Evolutionary conservation across 768 basidiomycete genomes (phyloP).

Genomic region (Tulasnella sp.): DNA sequence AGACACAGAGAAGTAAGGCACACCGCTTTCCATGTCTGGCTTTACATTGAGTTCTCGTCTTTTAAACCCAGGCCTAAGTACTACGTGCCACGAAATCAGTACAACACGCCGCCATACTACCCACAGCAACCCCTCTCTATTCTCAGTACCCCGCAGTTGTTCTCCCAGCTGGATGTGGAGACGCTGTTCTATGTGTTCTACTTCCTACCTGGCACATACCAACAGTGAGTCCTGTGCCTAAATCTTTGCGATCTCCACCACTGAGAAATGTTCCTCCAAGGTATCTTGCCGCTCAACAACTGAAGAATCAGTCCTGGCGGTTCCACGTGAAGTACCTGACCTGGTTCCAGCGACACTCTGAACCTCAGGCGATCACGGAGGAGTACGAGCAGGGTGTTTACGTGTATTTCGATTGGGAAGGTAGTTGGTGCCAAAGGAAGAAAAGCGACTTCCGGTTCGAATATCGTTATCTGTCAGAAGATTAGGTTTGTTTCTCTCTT

Average conservation of each 20-base stretch:
- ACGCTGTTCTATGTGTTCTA: slow-evolving; percentile 99
- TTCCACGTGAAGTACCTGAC: slow-evolving; percentile 99
- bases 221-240: slow-evolving; percentile 52
- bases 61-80: slow-evolving; percentile 70
- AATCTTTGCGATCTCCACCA: not conserved
- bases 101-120: slow-evolving; percentile 84
- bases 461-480: slow-evolving; percentile 89
- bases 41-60: slow-evolving; percentile 14
- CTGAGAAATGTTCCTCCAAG: slow-evolving; percentile 31
- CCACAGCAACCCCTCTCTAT: slow-evolving; percentile 76
- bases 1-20: slow-evolving; percentile 80
- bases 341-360: slow-evolving; percentile 98
- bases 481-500: slow-evolving; percentile 34
- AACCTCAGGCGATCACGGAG: slow-evolving; percentile 96
- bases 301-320: slow-evolving; percentile 96
- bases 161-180: slow-evolving; percentile 87
- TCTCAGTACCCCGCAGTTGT: slow-evolving; percentile 71
- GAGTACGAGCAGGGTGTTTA: slow-evolving; percentile 99
- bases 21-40: not conserved
- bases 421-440: slow-evolving; percentile 95
- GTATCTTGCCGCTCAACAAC: slow-evolving; percentile 89
- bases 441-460: slow-evolving; percentile 97
- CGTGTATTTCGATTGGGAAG: slow-evolving; percentile 99
- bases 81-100: slow-evolving; percentile 88
- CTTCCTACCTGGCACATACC: slow-evolving; percentile 93